Base-by-base conservation (phyloP, 352 stramenopile genomes). In the Phytophthora cryptogea region DNA sequence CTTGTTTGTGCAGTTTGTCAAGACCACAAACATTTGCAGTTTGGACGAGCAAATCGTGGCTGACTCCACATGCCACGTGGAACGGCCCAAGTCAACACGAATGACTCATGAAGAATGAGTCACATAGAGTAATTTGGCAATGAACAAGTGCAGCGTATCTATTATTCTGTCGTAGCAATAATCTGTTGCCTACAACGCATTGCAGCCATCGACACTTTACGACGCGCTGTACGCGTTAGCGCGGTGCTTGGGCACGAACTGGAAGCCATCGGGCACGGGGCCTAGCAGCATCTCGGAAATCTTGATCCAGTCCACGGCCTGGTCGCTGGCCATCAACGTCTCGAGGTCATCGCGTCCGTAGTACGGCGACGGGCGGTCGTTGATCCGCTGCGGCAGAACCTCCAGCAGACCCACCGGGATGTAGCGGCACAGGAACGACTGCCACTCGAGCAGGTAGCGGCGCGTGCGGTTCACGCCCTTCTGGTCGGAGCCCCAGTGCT, bases 241-340 rank as follows among this genome's bases (percentile, higher is more conserved):
- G 63, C 98, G 98, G 78, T 99, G 97, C 81, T 99, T 99, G 27
- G 97, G 97, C 60, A 97, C 79, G 62, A 99, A 99, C 61, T 95
- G 67, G 56, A 96, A 94, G 10, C 70, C 79, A 5, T 98, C 85
- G 3, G 92, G 93, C 35, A 98, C 96, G 1, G 89, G 89, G 3
- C 97, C 97, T 5, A 99, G 89, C 41, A 99, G 80, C 90, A 99
- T 98, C 75, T 99, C 96, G 8, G 90, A 98, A 55, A 99, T 98
- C 77, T 98, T 98, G 68, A 99, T 89, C 98, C 98, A 99, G 74
- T 99, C 97, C 17, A 90, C 81, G 9, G 88, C 89, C 59, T 98
- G 89, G 53, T 94, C 86, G 54, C 92, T 99, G 32, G 95, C 81
- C 80, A 99, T 97, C 11, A 99, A 86, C 32, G 96, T 99, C 84